phyloP scores from a whole-genome alignment of 148 eudicot genomes.

The Camellia granthamiana region DNA sequence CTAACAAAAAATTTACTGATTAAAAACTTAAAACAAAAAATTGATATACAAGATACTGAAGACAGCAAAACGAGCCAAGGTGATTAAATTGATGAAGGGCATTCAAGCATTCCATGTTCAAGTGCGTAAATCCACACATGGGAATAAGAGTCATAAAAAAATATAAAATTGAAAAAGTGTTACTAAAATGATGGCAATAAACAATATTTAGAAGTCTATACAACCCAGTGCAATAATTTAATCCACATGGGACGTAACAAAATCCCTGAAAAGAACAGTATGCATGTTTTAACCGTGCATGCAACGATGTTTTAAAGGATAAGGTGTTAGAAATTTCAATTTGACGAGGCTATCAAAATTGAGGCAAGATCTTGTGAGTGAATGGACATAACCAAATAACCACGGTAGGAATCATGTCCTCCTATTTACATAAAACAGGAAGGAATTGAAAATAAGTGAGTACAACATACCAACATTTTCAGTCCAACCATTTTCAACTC shows the following conservation, averaged over 20 bases:
- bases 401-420: neutral
- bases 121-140: neutral
- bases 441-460: neutral
- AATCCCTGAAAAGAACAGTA: neutral
- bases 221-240: neutral
- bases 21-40: slow-evolving; percentile 3
- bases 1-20: slow-evolving; percentile 31
- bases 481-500: slow-evolving; percentile 52
- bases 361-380: neutral
- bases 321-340: neutral
- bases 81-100: neutral
- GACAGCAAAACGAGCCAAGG: neutral
- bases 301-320: neutral
- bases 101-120: neutral
- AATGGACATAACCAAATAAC: neutral
- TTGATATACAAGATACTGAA: neutral
- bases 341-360: neutral
- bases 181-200: neutral
- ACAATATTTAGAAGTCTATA: neutral
- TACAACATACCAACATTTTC: slow-evolving; percentile 63
- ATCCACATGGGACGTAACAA: neutral
- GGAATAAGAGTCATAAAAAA: neutral
- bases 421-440: neutral
- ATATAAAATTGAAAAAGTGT: neutral
- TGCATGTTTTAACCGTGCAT: neutral